Percentiles rank a stretch among this genome's conserved stretches.
Conservation (phyloP, 768 basidiomycete genomes). For the Mycena filopes region DNA sequence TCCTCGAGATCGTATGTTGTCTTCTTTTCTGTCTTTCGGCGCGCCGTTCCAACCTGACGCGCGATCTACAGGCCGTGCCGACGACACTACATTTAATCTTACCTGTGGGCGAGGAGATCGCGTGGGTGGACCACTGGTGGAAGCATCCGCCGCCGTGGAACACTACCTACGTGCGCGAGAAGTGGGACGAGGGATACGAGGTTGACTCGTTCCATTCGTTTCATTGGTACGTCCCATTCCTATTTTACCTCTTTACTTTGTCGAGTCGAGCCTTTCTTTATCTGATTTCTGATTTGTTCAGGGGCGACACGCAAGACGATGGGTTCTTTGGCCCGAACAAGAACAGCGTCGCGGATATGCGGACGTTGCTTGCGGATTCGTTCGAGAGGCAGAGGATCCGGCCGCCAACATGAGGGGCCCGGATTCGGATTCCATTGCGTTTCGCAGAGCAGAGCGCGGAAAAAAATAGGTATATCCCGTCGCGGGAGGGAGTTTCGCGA, state of each 20-base stretch:
- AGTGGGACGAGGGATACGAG: conserved; percentile 57
- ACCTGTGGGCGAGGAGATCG: conserved; percentile 51
- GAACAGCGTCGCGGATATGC: conserved; percentile 49
- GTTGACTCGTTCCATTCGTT: conserved; percentile 65
- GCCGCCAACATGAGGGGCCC: no score
- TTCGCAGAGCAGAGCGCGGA: no score
- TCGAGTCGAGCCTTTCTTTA: neutral
- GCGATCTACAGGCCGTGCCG: conserved; percentile 45
- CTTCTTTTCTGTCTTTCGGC: no score
- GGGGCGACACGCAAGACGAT: conserved; percentile 42
- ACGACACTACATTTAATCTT: conserved; percentile 56
- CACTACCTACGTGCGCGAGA: conserved; percentile 55
- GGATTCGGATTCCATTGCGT: no score
- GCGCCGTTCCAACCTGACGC: no score
- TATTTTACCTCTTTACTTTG: neutral
- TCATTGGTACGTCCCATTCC: conserved; percentile 51
- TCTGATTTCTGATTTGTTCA: neutral
- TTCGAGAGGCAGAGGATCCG: conserved; percentile 47
- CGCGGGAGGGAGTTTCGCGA: no score
- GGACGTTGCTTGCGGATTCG: conserved; percentile 49
- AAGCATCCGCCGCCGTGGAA: conserved; percentile 59
- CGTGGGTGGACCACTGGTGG: conserved; percentile 65
- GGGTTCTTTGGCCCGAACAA: conserved; percentile 49
- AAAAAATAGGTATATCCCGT: no score
- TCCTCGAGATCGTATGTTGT: conserved; percentile 52